Percentiles rank a stretch among this genome's conserved stretches.
phyloP scores from a whole-genome alignment of 2,329 filamentous ascomycete genomes.

The Arthrinium puccinioides region DNA sequence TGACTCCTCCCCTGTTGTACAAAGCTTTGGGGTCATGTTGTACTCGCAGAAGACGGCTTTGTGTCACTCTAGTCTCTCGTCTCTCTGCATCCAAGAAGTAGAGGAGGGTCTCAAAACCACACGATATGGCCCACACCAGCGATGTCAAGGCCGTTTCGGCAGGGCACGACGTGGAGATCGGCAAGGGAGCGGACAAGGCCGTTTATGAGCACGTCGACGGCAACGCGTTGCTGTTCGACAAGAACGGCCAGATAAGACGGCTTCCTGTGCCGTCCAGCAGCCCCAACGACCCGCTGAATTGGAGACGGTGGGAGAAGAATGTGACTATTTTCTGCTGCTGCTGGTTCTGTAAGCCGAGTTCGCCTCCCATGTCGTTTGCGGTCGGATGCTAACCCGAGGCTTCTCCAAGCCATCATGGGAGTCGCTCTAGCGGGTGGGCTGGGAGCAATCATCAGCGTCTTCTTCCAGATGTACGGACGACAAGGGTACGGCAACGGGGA shows the following conservation, averaged over 20 bases:
- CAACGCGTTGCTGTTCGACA: conserved; percentile 5
- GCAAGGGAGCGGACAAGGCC: no score
- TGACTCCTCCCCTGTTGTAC: no score
- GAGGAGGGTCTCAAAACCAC: no score
- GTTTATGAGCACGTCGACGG: conserved; percentile 4
- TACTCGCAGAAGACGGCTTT: no score
- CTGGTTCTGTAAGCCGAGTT: conserved; percentile 16
- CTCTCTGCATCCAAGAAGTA: no score
- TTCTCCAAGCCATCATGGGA: conserved; percentile 11
- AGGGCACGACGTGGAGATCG: no score
- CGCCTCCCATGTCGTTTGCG: neutral
- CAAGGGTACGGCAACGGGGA: conserved; percentile 15
- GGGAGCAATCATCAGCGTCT: conserved; percentile 27
- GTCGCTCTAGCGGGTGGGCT: conserved; percentile 43
- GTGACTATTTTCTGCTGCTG: conserved; percentile 16
- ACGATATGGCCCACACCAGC: no score
- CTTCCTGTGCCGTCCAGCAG: conserved; percentile 12
- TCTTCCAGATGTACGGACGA: conserved; percentile 22
- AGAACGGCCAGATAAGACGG: conserved; percentile 9
- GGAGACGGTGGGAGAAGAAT: conserved; percentile 14
- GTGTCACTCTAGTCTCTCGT: no score
- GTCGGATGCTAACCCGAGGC: neutral
- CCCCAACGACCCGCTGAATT: conserved; percentile 20
- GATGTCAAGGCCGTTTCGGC: no score
- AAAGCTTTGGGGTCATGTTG: no score